These are phyloP conservation scores for Mucor sp. DNA, from an alignment of 371 early-diverging fungal species.

Conservation along the genomic window DNA sequence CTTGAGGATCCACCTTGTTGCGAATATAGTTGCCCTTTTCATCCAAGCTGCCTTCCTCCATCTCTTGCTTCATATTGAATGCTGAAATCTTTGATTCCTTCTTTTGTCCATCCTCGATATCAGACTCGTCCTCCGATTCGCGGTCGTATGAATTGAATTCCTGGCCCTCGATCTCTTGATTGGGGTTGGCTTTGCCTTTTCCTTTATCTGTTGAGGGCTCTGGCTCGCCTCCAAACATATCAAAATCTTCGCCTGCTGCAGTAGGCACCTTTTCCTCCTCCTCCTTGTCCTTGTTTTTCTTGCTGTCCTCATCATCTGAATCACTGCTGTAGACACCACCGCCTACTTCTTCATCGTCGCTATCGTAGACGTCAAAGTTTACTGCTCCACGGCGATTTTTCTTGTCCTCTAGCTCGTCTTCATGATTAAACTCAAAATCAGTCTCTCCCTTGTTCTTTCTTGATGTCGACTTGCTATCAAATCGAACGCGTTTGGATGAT, in stretches of 20 bases:
- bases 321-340: conserved; percentile 52
- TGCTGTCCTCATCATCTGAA: conserved; percentile 40
- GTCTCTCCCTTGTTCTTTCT: not conserved
- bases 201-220: conserved; percentile 19
- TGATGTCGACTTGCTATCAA: conserved; percentile 22
- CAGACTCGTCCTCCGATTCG: conserved; percentile 49
- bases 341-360: conserved; percentile 60
- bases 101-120: conserved; percentile 51
- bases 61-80: conserved; percentile 87
- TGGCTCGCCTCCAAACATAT: conserved; percentile 63
- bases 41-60: conserved; percentile 89
- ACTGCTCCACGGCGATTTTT: conserved; percentile 57
- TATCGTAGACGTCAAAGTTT: conserved; percentile 52
- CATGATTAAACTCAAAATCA: conserved; percentile 53
- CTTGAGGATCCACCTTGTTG: conserved; percentile 79
- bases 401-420: conserved; percentile 46
- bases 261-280: conserved; percentile 24
- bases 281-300: conserved; percentile 15
- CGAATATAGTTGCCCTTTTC: conserved; percentile 81
- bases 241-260: conserved; percentile 47
- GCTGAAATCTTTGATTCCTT: conserved; percentile 71
- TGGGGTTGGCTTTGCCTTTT: conserved; percentile 27
- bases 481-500: conserved; percentile 43
- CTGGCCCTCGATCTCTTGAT: conserved; percentile 57
- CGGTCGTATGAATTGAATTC: conserved; percentile 45